These are phyloP conservation scores for Gleditsia sinensis DNA, from an alignment of 306 rosid genomes.

Conservation along the genomic window DNA sequence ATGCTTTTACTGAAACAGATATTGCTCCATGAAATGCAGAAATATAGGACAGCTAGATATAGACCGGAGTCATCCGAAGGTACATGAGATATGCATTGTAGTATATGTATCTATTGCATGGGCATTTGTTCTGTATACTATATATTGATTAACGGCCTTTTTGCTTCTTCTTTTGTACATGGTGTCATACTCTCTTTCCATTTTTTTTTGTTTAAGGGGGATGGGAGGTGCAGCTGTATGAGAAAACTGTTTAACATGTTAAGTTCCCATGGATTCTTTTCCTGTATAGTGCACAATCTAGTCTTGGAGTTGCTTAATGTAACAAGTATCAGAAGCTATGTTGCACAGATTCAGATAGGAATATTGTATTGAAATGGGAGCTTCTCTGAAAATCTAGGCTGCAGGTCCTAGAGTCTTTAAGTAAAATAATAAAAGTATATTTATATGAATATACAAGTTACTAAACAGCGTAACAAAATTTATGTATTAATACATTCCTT, in stretches of 20 bases:
- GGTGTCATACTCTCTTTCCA: not conserved
- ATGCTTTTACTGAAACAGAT: constrained; percentile 34
- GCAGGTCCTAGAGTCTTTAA: no score
- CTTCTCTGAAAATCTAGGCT: no score
- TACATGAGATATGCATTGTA: constrained; percentile 43
- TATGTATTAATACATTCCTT: not conserved
- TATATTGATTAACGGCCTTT: constrained; percentile 5
- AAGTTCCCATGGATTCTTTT: no score
- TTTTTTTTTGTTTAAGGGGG: no score
- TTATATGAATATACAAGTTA: not conserved
- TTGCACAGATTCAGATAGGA: no score
- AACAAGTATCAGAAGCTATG: no score
- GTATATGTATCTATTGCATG: constrained; percentile 8
- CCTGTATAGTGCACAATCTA: no score
- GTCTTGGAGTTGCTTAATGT: no score
- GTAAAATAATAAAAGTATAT: not conserved
- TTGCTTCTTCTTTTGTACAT: constrained; percentile 11
- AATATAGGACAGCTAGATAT: constrained; percentile 99
- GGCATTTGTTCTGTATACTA: not conserved
- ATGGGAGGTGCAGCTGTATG: no score
- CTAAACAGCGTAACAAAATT: not conserved
- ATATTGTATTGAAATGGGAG: no score
- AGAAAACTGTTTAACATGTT: no score
- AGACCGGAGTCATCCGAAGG: constrained; percentile 96
- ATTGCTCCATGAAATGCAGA: constrained; percentile 68